Percentiles rank a stretch among this genome's conserved stretches.
These are phyloP conservation scores for Trypanosoma platydactyli DNA, from an alignment of 208 protist species.

Conservation along the genomic window DNA sequence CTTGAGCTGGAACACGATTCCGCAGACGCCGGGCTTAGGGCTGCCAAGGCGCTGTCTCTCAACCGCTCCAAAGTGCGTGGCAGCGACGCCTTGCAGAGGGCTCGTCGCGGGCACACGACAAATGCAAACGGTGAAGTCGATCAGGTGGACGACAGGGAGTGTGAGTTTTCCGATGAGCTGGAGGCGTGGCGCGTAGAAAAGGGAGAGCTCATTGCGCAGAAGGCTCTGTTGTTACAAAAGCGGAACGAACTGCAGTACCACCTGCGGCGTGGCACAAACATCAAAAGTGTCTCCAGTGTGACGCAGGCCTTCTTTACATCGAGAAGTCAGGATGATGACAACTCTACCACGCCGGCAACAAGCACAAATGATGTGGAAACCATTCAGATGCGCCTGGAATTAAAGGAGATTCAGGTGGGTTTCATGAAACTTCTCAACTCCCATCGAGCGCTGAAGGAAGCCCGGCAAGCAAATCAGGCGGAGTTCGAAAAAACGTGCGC, in stretches of 20 bases:
- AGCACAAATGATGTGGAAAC: slow-evolving; percentile 30
- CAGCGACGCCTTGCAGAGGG: slow-evolving; percentile 29
- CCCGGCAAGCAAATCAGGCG: slow-evolving; percentile 12
- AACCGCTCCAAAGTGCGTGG: background rate
- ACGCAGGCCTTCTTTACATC: slow-evolving; percentile 30
- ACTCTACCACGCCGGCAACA: slow-evolving; percentile 16
- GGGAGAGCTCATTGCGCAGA: slow-evolving; percentile 34
- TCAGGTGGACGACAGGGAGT: slow-evolving; percentile 29
- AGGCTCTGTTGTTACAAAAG: slow-evolving; percentile 31
- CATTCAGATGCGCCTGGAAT: slow-evolving; percentile 38
- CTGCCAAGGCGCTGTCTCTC: slow-evolving; percentile 16
- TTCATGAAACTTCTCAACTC: slow-evolving; percentile 40
- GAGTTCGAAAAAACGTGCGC: slow-evolving; percentile 20
- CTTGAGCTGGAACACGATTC: slow-evolving; percentile 15
- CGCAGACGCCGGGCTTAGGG: slow-evolving; percentile 1
- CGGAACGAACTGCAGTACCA: slow-evolving; percentile 51
- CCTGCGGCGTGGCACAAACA: slow-evolving; percentile 64
- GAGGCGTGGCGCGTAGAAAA: slow-evolving; percentile 59
- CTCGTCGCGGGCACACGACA: slow-evolving; percentile 22
- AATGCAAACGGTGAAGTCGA: slow-evolving; percentile 8
- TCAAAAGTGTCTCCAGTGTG: slow-evolving; percentile 47
- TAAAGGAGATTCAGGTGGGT: slow-evolving; percentile 30
- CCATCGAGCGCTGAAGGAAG: slow-evolving; percentile 36
- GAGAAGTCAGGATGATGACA: slow-evolving; percentile 21
- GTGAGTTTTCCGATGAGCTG: slow-evolving; percentile 30